Base-by-base conservation (phyloP, 1,284 basidiomycete genomes). In the Ceraceosorus guamensis region DNA sequence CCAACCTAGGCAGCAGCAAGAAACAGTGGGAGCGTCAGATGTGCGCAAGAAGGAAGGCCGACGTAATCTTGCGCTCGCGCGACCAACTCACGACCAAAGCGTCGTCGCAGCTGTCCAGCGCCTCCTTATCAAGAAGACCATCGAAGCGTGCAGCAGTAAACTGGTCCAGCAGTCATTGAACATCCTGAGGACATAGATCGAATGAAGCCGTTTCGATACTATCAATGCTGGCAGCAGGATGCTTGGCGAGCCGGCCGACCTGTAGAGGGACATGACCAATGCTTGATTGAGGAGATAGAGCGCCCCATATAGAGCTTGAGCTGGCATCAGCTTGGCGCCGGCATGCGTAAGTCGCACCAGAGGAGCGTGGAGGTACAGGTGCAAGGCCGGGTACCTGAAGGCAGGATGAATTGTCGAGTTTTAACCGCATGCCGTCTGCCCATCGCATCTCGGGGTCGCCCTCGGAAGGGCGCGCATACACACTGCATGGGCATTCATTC, bases 131-230 rank as follows among this genome's bases (percentile, higher is more conserved):
- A 57, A 83, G 66, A 55, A 80, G 72, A 64, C 67, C 1, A 81
- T 73, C 18, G 77, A 66, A 0, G 66, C 52, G 60, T 81, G 82
- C 24, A 82, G 61, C 6, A 79, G 61, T 14, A 88, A 75, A 47
- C 89, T 84, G 0, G 87, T 84, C 83, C 92, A 85, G 59, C 89
- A 90, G 73, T 98, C 95, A 73, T 97, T 97, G 81, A 99, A 99
- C 34, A 98, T 80, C 6, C 95, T 83, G 48, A 99, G 80, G 24
- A 88, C 83, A 75, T 87, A 98, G 62, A 98, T 89, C 5, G 93
- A 97, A 73, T 96, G 91, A 13, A 95, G 80, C 50, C 95, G 82
- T 78, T 96, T 97, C 80, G 89, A 92, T 37, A 96, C 79, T 0
- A 86, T 84, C 10, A 98, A 79, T 4, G 89, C 77, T 8, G 92